Evolutionary conservation across 169 alveolate species (phyloP), one percentile per base, ranked within the genome.

Genomic region (Besnoitia besnoiti): DNA sequence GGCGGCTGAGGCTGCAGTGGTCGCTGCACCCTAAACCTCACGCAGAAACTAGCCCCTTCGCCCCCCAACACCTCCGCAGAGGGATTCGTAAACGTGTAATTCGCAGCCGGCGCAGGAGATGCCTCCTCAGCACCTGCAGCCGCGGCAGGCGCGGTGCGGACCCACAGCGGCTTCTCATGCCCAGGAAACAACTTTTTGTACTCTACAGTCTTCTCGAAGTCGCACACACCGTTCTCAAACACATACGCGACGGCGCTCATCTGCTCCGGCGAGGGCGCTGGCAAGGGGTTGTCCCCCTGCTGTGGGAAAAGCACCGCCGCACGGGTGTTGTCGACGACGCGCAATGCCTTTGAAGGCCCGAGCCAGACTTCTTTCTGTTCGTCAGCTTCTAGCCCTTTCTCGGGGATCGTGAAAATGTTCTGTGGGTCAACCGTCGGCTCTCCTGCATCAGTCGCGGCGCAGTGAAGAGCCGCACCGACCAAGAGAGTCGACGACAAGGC

Each of bases 151-250:
- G 3, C 35, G 33, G 16, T 0, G n/a, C 5, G 33, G 24, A 37
- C 46, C 84, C 84, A 73, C 0, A 73, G 49, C 16, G 84, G 84
- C 16, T 33, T 73, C 27, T 39, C 33, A 44, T 73, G 33, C 46
- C 49, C 42, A 12, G 49, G 49, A 39, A 73, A 73, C 19, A 3
- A 39, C 8, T 24, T 44, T 44, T 73, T 73, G 84, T 21, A 73
- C 40, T 12, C 24, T 10, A 73, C 14, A 7, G 84, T 73, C 46
- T 33, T 73, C 5, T 10, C 33, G 84, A 73, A 73, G 33, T 73
- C 84, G 46, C 84, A 73, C 46, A 44, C 84, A 4, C 84, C 84
- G 44, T 73, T 39, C 84, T 73, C 46, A 39, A 73, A 73, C 3
- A 27, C 40, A 7, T 73, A 73, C 49, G 84, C 84, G 40, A 33